A percentile compares a stretch with the other conserved stretches of the same genome.
phyloP scores from a whole-genome alignment of 345 rosid genomes.

The Eucalyptus caleyi region DNA sequence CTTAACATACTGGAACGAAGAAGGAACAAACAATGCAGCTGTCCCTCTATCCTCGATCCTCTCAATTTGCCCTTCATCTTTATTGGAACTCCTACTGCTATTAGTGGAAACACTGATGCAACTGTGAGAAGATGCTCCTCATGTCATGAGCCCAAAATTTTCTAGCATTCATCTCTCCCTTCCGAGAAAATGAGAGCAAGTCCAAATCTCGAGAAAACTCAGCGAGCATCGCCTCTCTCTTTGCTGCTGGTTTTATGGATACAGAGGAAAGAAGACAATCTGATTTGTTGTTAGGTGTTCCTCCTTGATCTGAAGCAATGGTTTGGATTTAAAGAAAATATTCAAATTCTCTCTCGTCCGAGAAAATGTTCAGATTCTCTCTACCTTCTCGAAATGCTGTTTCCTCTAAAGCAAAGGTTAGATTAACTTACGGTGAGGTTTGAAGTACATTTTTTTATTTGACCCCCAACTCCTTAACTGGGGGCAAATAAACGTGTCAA shows the following conservation, averaged over 20 bases:
- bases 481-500: no score
- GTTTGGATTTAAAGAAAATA: neutral
- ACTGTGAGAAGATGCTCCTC: neutral
- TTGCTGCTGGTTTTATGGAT: neutral
- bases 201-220: neutral
- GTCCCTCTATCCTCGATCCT: neutral
- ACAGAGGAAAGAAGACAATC: neutral
- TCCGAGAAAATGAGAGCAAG: neutral
- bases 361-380: no score
- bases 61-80: neutral
- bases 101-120: neutral
- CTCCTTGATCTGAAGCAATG: neutral
- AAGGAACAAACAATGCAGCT: no score
- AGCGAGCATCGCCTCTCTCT: neutral
- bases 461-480: neutral
- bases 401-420: neutral
- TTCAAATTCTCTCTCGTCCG: neutral
- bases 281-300: no score
- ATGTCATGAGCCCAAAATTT: neutral
- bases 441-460: neutral
- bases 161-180: neutral
- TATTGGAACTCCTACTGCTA: neutral
- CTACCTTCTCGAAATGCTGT: neutral
- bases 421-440: neutral
- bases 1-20: neutral